Conservation (phyloP, 805 yeast species). For the Diddensiella caesifluorescens region DNA sequence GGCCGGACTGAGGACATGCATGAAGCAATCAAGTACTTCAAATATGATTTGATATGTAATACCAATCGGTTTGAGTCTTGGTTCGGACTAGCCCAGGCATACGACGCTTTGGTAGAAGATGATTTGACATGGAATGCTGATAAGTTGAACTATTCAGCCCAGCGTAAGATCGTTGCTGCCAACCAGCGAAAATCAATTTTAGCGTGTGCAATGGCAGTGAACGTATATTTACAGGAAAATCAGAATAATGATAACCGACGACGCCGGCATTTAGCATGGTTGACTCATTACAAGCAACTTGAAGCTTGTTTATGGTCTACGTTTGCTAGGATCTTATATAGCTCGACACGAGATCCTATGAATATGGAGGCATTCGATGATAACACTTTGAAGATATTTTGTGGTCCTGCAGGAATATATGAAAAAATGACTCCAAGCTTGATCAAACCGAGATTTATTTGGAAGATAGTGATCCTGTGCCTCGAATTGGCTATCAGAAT, state of each 20-base stretch:
- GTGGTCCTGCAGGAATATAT: slow-evolving; percentile 26
- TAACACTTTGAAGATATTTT: slow-evolving; percentile 43
- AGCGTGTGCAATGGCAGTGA: slow-evolving; percentile 71
- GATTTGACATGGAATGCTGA: slow-evolving; percentile 92
- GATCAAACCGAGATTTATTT: slow-evolving; percentile 15
- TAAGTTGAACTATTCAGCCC: slow-evolving; percentile 58
- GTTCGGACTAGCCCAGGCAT: slow-evolving; percentile 77
- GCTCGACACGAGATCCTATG: slow-evolving; percentile 32
- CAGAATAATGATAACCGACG: background rate
- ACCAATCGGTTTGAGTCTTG: slow-evolving; percentile 76
- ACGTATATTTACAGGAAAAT: slow-evolving; percentile 30
- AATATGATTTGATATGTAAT: slow-evolving; percentile 61
- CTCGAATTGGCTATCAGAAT: slow-evolving; percentile 43
- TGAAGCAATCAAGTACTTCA: slow-evolving; percentile 59
- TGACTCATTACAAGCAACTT: slow-evolving; percentile 32
- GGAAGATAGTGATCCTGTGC: slow-evolving; percentile 40
- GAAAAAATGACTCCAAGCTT: slow-evolving; percentile 14
- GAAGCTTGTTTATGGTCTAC: slow-evolving; percentile 45
- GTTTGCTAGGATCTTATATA: slow-evolving; percentile 51
- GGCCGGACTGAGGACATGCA: slow-evolving; percentile 79
- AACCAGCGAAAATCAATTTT: slow-evolving; percentile 65
- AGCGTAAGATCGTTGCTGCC: slow-evolving; percentile 54
- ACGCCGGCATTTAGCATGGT: slow-evolving; percentile 7
- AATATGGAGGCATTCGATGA: slow-evolving; percentile 45
- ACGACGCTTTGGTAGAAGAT: slow-evolving; percentile 74